Percentiles rank a stretch among this genome's conserved stretches.
These are phyloP conservation scores for Cordyceps farinosa DNA, from an alignment of 2,329 filamentous ascomycete species.

Conservation along the genomic window DNA sequence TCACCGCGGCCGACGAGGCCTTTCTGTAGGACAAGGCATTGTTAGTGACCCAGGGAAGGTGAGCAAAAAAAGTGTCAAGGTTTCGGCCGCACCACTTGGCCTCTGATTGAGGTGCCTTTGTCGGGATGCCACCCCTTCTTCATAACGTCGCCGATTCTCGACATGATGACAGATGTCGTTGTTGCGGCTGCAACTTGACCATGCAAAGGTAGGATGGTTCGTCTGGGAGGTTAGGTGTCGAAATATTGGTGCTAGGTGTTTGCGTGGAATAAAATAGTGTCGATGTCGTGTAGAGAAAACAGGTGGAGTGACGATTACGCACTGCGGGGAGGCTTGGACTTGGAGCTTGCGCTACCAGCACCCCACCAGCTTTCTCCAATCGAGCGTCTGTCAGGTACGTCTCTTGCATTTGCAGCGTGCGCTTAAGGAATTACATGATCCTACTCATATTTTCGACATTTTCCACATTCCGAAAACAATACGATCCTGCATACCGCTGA, in stretches of 20 bases:
- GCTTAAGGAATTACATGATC: background rate
- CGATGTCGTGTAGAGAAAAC: background rate
- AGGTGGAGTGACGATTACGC: constrained; percentile 5
- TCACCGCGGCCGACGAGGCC: constrained; percentile 43
- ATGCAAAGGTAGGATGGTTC: background rate
- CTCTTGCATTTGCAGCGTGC: background rate
- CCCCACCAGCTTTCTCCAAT: background rate
- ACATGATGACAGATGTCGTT: constrained; percentile 32
- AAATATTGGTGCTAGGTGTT: background rate
- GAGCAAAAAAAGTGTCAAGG: background rate
- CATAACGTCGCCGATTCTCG: constrained; percentile 45
- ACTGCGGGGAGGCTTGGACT: constrained; percentile 7
- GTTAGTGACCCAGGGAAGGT: constrained; percentile 9
- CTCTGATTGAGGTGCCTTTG: constrained; percentile 41
- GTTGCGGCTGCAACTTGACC: background rate
- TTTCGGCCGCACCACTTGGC: constrained; percentile 42
- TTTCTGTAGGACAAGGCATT: constrained; percentile 34
- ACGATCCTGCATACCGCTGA: background rate
- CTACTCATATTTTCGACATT: too few species aligned
- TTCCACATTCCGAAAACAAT: too few species aligned
- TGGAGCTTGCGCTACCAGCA: background rate
- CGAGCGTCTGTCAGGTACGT: background rate
- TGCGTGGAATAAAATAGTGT: background rate
- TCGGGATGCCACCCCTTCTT: constrained; percentile 54
- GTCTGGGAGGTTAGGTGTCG: background rate